Conservation (phyloP, 2,329 filamentous ascomycete genomes). For the Aureobasidium sp. region DNA sequence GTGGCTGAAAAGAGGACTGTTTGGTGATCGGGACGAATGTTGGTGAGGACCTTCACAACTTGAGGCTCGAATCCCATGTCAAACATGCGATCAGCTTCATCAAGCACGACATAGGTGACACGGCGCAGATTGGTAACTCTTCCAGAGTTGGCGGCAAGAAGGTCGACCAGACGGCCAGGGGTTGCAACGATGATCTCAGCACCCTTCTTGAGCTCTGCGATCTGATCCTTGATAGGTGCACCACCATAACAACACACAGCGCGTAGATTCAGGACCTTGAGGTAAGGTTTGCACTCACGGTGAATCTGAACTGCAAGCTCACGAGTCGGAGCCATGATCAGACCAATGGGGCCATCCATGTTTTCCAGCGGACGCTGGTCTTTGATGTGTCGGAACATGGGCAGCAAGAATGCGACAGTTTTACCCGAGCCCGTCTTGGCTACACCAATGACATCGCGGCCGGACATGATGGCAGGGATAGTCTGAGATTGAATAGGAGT, state of each 20-base stretch:
- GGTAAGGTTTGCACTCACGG: constrained; percentile 86
- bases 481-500: constrained; percentile 95
- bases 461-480: constrained; percentile 90
- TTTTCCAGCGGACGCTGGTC: constrained; percentile 77
- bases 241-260: constrained; percentile 92
- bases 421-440: constrained; percentile 98
- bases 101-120: constrained; percentile 88
- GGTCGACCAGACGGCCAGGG: constrained; percentile 89
- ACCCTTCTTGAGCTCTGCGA: constrained; percentile 89
- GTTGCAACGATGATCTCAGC: constrained; percentile 94
- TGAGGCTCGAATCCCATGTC: constrained; percentile 99
- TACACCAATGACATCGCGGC: constrained; percentile 88
- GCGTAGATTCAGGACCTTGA: constrained; percentile 76
- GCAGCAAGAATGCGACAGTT: constrained; percentile 88
- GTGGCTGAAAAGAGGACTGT: constrained; percentile 95
- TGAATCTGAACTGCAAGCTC: constrained; percentile 93
- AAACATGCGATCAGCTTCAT: constrained; percentile 98
- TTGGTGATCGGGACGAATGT: constrained; percentile 84
- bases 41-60: constrained; percentile 91
- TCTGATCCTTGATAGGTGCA: constrained; percentile 93
- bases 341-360: constrained; percentile 75
- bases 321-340: constrained; percentile 91
- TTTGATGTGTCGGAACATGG: constrained; percentile 97
- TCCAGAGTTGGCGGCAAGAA: constrained; percentile 88
- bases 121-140: constrained; percentile 83